Conservation (phyloP, 805 yeast genomes). For the Cyberlindnera mississippiensis region DNA sequence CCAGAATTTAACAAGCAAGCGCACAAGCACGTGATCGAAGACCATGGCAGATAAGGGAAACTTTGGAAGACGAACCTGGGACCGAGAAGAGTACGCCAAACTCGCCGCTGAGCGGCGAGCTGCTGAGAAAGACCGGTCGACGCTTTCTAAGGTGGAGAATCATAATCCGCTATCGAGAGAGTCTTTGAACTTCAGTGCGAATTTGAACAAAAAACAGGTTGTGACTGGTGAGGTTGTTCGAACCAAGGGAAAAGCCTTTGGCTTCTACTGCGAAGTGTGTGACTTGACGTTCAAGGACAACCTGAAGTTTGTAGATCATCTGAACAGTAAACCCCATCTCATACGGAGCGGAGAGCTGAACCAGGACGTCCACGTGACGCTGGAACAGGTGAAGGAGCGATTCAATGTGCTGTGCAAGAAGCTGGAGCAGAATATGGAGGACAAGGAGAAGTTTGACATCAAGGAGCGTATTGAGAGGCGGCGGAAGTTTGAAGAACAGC, state of each 20-base stretch:
- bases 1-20: neutral
- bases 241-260: constrained; percentile 59
- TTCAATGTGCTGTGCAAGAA: constrained; percentile 34
- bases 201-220: constrained; percentile 33
- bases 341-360: constrained; percentile 37
- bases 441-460: constrained; percentile 30
- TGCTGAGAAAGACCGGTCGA: constrained; percentile 17
- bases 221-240: constrained; percentile 29
- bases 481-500: constrained; percentile 35
- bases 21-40: too few species aligned
- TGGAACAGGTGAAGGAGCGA: constrained; percentile 44
- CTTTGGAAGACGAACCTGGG: constrained; percentile 71
- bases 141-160: constrained; percentile 12
- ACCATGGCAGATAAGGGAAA: constrained; percentile 12
- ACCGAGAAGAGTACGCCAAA: constrained; percentile 57
- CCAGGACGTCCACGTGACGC: constrained; percentile 40
- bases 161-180: constrained; percentile 15
- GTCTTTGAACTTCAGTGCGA: constrained; percentile 23
- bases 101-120: constrained; percentile 35
- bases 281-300: constrained; percentile 79
- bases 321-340: constrained; percentile 69
- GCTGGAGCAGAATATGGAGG: constrained; percentile 21
- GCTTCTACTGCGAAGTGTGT: constrained; percentile 82
- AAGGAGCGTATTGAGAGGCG: constrained; percentile 39
- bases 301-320: constrained; percentile 75